These are phyloP conservation scores for Torulaspora indica DNA, from an alignment of 805 yeast species.

Conservation along the genomic window DNA sequence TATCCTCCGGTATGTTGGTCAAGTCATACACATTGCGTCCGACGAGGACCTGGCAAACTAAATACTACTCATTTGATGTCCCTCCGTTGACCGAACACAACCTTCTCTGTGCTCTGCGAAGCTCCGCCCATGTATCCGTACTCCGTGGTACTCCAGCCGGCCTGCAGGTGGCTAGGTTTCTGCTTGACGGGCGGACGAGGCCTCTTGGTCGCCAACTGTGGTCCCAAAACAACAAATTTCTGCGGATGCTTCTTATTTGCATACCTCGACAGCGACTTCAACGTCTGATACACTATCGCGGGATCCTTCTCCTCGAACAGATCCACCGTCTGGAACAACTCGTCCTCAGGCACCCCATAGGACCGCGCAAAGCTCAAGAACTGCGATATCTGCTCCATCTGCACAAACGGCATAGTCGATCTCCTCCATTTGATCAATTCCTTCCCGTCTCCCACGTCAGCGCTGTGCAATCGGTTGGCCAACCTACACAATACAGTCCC, in stretches of 20 bases:
- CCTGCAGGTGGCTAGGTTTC: constrained; percentile 47
- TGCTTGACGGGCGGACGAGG: constrained; percentile 49
- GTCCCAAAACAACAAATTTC: constrained; percentile 52
- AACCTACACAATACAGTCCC: constrained; percentile 53
- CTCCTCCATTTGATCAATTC: constrained; percentile 46
- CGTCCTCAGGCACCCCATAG: constrained; percentile 75
- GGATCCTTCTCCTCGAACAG: constrained; percentile 71
- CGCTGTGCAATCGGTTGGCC: constrained; percentile 38
- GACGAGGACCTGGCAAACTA: not conserved
- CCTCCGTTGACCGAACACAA: constrained; percentile 51
- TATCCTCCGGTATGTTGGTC: constrained; percentile 29
- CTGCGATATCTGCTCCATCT: constrained; percentile 78
- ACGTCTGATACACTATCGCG: constrained; percentile 67
- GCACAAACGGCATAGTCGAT: constrained; percentile 68
- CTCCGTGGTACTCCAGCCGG: constrained; percentile 53
- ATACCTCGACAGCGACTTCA: constrained; percentile 67
- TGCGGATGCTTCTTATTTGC: constrained; percentile 53
- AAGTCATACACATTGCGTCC: constrained; percentile 17
- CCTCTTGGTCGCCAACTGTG: constrained; percentile 46
- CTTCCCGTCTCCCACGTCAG: constrained; percentile 30
- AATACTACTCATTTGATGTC: constrained; percentile 35
- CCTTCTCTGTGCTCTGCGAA: constrained; percentile 48
- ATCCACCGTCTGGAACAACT: constrained; percentile 73
- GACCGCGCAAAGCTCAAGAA: constrained; percentile 58
- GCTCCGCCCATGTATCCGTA: constrained; percentile 60